phyloP scores from a whole-genome alignment of 2,329 filamentous ascomycete species.

The Fusarium subtropicale region DNA sequence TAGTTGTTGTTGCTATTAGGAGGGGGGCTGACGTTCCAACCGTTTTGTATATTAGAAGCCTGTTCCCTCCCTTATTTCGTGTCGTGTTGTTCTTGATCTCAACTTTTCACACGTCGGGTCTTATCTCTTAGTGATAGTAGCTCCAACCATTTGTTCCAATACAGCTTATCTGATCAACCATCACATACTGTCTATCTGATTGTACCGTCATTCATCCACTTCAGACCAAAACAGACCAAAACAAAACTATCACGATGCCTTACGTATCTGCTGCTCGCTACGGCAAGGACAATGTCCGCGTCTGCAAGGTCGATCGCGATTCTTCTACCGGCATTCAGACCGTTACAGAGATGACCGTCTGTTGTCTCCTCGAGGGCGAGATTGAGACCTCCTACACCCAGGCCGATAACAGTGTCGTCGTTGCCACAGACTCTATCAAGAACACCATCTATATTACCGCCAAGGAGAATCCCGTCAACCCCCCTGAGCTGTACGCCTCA shows the following conservation, averaged over 20 bases:
- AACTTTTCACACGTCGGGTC: background rate
- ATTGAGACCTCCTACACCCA: slow-evolving; percentile 91
- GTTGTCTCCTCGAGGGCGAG: slow-evolving; percentile 90
- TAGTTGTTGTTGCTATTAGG: slow-evolving; percentile 22
- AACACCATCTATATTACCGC: slow-evolving; percentile 96
- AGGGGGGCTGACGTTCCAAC: slow-evolving; percentile 36
- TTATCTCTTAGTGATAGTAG: background rate
- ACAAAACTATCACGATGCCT: slow-evolving; percentile 58
- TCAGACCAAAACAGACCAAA: slow-evolving; percentile 3
- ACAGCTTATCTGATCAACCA: slow-evolving; percentile 16
- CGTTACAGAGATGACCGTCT: slow-evolving; percentile 94
- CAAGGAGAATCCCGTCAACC: slow-evolving; percentile 91
- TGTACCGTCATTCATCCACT: slow-evolving; percentile 8
- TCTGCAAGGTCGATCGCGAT: slow-evolving; percentile 93
- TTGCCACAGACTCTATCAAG: slow-evolving; percentile 98
- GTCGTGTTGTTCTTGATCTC: background rate
- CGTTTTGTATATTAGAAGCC: slow-evolving; percentile 38
- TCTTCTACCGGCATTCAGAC: slow-evolving; percentile 80
- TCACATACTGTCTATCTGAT: slow-evolving; percentile 12
- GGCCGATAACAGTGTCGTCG: slow-evolving; percentile 94
- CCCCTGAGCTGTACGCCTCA: slow-evolving; percentile 90
- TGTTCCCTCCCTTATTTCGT: slow-evolving; percentile 10
- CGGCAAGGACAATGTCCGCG: slow-evolving; percentile 97
- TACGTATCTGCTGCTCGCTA: slow-evolving; percentile 75
- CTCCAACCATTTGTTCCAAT: slow-evolving; percentile 8